Conservation (phyloP, 345 rosid genomes). For the Murraya paniculata region DNA sequence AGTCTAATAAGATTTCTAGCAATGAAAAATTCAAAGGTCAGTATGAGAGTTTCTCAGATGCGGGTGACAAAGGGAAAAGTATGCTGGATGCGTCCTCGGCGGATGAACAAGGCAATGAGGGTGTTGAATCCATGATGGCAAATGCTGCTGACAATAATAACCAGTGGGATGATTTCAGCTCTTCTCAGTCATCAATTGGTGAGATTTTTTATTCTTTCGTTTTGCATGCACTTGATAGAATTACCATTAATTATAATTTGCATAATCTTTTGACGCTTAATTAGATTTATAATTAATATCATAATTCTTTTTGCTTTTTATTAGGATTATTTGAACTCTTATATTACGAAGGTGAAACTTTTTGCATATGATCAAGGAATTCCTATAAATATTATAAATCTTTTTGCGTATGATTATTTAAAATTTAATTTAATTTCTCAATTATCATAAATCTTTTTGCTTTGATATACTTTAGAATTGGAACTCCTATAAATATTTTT, state of each 20-base stretch:
- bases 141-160: conserved; percentile 21
- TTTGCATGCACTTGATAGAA: not conserved
- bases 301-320: not conserved
- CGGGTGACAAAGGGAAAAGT: conserved; percentile 27
- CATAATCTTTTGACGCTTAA: not conserved
- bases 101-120: conserved; percentile 7
- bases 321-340: not conserved
- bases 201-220: conserved; percentile 5
- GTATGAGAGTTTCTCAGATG: not conserved
- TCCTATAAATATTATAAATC: too few species aligned
- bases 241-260: not conserved
- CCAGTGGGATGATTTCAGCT: conserved; percentile 31
- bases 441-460: too few species aligned
- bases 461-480: too few species aligned
- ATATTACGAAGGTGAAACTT: not conserved
- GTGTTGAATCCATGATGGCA: conserved; percentile 10
- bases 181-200: conserved; percentile 53
- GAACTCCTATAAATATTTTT: not conserved
- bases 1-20: conserved; percentile 39
- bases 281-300: not conserved
- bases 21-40: conserved; percentile 18
- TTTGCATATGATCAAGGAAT: too few species aligned
- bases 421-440: not conserved
- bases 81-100: conserved; percentile 6
- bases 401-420: not conserved